These are phyloP conservation scores for Diplodia corticola DNA, from an alignment of 2,329 filamentous ascomycete genomes.

Conservation along the genomic window DNA sequence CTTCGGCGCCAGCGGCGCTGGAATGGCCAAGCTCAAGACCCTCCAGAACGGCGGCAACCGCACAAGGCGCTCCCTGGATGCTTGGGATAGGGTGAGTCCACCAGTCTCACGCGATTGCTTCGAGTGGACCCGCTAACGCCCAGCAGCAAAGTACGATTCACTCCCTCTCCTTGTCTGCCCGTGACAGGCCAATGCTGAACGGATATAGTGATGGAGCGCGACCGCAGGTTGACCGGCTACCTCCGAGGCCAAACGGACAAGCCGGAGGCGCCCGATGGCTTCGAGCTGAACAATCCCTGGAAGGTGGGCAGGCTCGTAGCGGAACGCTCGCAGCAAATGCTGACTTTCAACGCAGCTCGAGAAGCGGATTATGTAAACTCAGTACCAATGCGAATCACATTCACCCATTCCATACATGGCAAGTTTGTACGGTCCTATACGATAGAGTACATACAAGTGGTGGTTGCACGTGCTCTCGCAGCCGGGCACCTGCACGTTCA, in stretches of 20 bases:
- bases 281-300: constrained; percentile 68
- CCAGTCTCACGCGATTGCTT: neutral
- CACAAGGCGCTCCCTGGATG: constrained; percentile 59
- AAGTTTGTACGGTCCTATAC: neutral
- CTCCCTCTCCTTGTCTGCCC: constrained; percentile 9
- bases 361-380: constrained; percentile 38
- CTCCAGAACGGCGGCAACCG: constrained; percentile 65
- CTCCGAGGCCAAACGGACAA: constrained; percentile 63
- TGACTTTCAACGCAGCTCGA: constrained; percentile 39
- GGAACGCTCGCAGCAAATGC: constrained; percentile 11
- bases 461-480: neutral
- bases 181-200: constrained; percentile 31
- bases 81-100: constrained; percentile 63
- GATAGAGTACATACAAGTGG: neutral
- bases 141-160: constrained; percentile 55
- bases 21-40: constrained; percentile 58
- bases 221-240: constrained; percentile 62
- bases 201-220: constrained; percentile 64
- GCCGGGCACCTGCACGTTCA: neutral
- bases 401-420: neutral
- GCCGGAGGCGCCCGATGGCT: constrained; percentile 59
- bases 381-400: neutral
- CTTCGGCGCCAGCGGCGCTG: constrained; percentile 61
- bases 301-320: constrained; percentile 39
- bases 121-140: constrained; percentile 42